Base-by-base conservation (phyloP, 1,139 yeast genomes). In the Yamadazyma dendronema region DNA sequence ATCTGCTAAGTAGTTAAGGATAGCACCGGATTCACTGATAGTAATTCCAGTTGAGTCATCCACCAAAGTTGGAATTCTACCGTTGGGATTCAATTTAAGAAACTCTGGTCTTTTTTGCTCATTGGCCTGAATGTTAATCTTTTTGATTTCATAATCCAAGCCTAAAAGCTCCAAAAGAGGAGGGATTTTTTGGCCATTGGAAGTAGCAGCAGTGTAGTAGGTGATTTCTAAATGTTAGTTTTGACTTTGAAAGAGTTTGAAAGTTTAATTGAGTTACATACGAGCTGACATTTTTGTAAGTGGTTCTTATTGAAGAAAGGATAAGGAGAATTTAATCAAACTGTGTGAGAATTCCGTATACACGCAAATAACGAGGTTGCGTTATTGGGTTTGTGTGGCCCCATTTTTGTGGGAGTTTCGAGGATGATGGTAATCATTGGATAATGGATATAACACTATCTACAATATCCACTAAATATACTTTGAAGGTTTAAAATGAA, bases 1-100 rank as follows among this genome's bases (percentile, higher is more conserved):
- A 41, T 77, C 83, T 31, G 72, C 77, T 31, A 80, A 56, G 47
- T 77, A 80, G 43, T 66, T 63, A 54, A 80, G 52, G 43, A 79
- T 79, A 13, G 84, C 83, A 14, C 74, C 84, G 23, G 81, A 65
- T 57, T 81, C 85, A 48, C 72, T 69, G 32, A 80, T 50, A n/a
- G 67, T 56, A 19, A 69, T 58, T 4, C 75, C 77, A 12, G 71
- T 57, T 28, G 55, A 55, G 33, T 65, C 61, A 48, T 78, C 81
- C 2, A 68, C 65, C 24, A 81, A 54, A 0, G 79, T 68, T n/a
- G 87, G 86, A 40, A 80, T 77, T 44, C 81, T 65, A 10, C 86
- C 85, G 48, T 80, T 79, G 24, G 82, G 80, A 52, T 80, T 78
- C 49, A 77, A 56, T 36, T 69, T 60, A 35, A 75, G 52, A 48